Evolutionary conservation across 306 rosid species (phyloP), one percentile per base, ranked within the genome.

Genomic region (Echinosophora koreensis): DNA sequence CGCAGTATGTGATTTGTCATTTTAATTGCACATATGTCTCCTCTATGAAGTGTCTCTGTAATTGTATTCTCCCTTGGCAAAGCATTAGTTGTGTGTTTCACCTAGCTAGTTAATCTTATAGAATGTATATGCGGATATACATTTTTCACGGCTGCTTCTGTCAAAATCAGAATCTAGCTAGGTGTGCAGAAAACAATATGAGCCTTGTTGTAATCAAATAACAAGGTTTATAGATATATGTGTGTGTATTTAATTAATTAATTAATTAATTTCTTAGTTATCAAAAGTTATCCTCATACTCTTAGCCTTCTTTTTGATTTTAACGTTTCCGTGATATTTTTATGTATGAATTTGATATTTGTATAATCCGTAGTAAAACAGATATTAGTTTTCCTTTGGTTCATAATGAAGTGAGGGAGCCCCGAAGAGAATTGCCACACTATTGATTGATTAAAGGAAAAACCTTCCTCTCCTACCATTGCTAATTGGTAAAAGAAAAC

Each of bases 381-480:
- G 30, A 35, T 2, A 17, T 16, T 11, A 52, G 37, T 55, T 54
- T 72, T 27, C 34, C 39, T 73, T 65, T 39, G 39, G 16, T 39
- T 73, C 32, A 42, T 22, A 14, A 57, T 47, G 54, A 65, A 16
- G 17, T 22, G 16, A 18, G 30, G 71, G 41, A 41, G 16, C 71
- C 27, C 5, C 28, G 5, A 14, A 62, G 30, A n/a, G 38, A 37
- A 16, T 62, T 37, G 10, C 54, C 71, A 17, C 34, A 38, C 49
- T 65, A 39, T 41, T 38, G 34, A 64, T 64, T 64, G 16, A 39
- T 39, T 15, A 64, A 38, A 41, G 35, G 71, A 42, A 18, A 41
- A 11, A 15, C 11, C 71, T 16, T 35, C 10, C 67, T 35, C 12
- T 61, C 46, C 35, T 61, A 46, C 17, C 14, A 62, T 35, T 6